phyloP scores from a whole-genome alignment of 2,329 filamentous ascomycete species.

The Pleurostoma richardsiae region DNA sequence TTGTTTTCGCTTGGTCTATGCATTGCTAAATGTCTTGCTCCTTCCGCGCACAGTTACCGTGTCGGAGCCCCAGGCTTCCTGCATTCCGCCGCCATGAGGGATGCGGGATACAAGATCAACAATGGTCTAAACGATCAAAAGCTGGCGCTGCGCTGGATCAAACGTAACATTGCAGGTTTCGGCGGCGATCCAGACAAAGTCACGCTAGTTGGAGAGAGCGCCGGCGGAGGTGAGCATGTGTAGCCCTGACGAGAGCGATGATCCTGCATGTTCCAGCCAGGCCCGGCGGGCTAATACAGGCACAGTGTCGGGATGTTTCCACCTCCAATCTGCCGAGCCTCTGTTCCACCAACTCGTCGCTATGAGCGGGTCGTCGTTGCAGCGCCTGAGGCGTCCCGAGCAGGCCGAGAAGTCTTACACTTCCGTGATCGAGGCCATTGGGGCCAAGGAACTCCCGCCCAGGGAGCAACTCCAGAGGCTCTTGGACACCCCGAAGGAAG shows the following conservation, averaged over 20 bases:
- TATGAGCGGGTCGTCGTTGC: slow-evolving; percentile 3
- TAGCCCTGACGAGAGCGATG: too few species aligned
- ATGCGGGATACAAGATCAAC: slow-evolving; percentile 36
- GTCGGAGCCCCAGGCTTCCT: slow-evolving; percentile 36
- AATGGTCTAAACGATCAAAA: slow-evolving; percentile 35
- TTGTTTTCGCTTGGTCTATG: not conserved
- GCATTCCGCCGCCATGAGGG: slow-evolving; percentile 39
- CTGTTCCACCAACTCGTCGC: slow-evolving; percentile 5
- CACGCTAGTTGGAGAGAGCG: slow-evolving; percentile 38
- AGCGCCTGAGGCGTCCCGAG: slow-evolving; percentile 3
- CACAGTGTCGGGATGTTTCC: slow-evolving; percentile 4
- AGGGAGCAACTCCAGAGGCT: slow-evolving; percentile 27
- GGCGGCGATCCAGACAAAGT: slow-evolving; percentile 24
- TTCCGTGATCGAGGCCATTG: slow-evolving; percentile 42
- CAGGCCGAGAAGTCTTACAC: slow-evolving; percentile 4
- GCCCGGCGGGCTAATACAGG: not conserved
- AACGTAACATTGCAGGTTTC: slow-evolving; percentile 24
- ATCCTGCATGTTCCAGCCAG: not conserved
- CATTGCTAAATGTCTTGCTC: too few species aligned
- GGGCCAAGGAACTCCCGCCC: slow-evolving; percentile 46
- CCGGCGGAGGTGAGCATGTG: slow-evolving; percentile 34
- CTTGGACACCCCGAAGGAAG: slow-evolving; percentile 5
- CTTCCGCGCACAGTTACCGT: slow-evolving; percentile 33
- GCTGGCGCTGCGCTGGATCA: slow-evolving; percentile 24
- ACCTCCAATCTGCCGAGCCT: slow-evolving; percentile 6